Evolutionary conservation across 441 rosid genomes (phyloP).

Genomic region (Croton setiger): DNA sequence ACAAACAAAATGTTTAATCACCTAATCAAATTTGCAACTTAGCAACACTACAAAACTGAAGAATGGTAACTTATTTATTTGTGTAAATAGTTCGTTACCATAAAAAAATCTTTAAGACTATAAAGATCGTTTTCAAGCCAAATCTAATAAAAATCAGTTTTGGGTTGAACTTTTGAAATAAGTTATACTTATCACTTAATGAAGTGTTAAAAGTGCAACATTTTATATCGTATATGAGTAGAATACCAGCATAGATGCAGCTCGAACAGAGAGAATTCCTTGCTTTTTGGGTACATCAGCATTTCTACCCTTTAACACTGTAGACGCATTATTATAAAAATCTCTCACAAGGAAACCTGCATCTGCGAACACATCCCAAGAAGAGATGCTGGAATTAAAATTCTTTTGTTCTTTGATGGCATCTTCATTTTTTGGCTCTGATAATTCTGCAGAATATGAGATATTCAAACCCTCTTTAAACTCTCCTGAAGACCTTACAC

Average conservation of each 20-base stretch:
- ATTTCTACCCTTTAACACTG: slow-evolving; percentile 49
- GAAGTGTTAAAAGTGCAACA: background rate
- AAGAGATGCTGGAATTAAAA: slow-evolving; percentile 36
- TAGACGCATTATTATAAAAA: slow-evolving; percentile 51
- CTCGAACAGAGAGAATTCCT: slow-evolving; percentile 78
- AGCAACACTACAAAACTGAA: background rate
- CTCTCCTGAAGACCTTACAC: slow-evolving; percentile 65
- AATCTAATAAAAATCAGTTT: background rate
- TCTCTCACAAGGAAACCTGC: slow-evolving; percentile 50
- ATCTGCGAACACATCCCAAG: slow-evolving; percentile 41
- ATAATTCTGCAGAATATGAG: slow-evolving; percentile 26
- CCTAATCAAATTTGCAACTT: background rate
- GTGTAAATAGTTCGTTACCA: background rate
- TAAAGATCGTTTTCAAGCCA: background rate
- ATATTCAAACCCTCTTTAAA: slow-evolving; percentile 29
- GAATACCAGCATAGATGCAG: slow-evolving; percentile 95
- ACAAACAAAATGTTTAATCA: background rate
- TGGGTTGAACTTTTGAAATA: background rate
- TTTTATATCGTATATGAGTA: background rate
- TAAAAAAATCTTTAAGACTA: too few species aligned
- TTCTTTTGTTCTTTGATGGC: slow-evolving; percentile 35
- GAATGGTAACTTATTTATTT: background rate
- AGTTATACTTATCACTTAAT: background rate
- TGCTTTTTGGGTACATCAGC: slow-evolving; percentile 60
- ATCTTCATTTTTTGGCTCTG: slow-evolving; percentile 36